phyloP scores from a whole-genome alignment of 768 basidiomycete species.

The Termitomyces sp. region DNA sequence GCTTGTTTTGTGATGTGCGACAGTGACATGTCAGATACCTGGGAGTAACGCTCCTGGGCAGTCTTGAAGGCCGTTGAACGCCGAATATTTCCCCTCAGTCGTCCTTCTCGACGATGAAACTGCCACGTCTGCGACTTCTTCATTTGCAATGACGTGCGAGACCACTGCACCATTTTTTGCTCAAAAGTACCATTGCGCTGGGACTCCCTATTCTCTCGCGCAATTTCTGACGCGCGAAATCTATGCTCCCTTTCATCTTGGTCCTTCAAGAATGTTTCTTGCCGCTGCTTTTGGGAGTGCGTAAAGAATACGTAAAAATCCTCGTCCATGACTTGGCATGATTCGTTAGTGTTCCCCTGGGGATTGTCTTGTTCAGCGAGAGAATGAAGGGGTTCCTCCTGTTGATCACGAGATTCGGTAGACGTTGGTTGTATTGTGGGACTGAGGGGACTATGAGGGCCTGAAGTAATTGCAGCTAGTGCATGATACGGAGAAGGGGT shows the following conservation, averaged over 20 bases:
- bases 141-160: no score
- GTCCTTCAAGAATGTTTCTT: background rate
- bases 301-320: background rate
- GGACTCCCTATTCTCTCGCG: background rate
- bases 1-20: background rate
- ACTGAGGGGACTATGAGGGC: background rate
- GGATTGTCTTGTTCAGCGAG: background rate
- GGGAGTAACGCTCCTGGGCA: background rate
- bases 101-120: background rate
- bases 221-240: background rate
- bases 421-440: background rate
- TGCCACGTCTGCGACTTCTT: background rate
- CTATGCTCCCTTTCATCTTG: background rate
- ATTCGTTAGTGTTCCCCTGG: background rate
- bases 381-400: background rate
- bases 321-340: background rate
- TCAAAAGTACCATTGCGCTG: background rate
- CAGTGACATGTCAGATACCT: background rate
- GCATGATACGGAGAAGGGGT: no score
- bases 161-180: no score
- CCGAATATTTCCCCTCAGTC: background rate
- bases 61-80: background rate
- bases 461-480: no score
- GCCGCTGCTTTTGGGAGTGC: slow-evolving; percentile 1
- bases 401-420: background rate